Evolutionary conservation across 768 basidiomycete genomes (phyloP), one percentile per base, ranked within the genome.

Genomic region (Boletus subparvulus): DNA sequence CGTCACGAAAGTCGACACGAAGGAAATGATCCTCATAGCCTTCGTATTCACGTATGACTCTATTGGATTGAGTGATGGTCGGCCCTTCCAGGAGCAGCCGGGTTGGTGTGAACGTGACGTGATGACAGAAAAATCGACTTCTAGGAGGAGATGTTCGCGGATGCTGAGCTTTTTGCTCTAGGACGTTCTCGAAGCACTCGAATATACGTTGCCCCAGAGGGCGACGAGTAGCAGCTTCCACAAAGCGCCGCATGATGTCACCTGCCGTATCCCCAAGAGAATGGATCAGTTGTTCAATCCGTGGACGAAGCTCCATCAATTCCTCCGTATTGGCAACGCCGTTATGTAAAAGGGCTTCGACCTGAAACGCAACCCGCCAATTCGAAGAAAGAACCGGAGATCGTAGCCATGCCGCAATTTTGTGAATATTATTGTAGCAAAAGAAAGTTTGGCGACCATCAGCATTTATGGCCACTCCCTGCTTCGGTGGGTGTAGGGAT

Each of bases 1-100:
- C 92, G 54, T 94, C 92, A 6, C 87, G 82, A 63, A 94, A 92
- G 61, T 90, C 85, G 26, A 94, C 91, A 11, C 93, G 85, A 32
- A 95, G 67, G 66, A 95, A 95, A 61, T 83, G 75, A 32, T 89
- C 82, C 45, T 85, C 77, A 55, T 80, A 81, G 0, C 78, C 79
- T 46, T 73, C 67, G 54, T 85, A 94, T 51, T 77, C 72, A 1
- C 92, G 85, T 57, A 95, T 86, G 50, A 93, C 82, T 1, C 89
- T 82, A 58, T 95, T 95, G 14, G 90, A 89, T 62, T 92, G 87
- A 26, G 82, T 81, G 0, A 83, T 67, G 55, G 84, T 87, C 2
- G 92, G 92, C 0, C 92, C 92, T 73, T 92, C 90, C 9, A 93
- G 71, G 12, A 90, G 71, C 54, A 87, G 73, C 21, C 87, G 80